Conservation (phyloP, 257 asterid genomes). For the Mentha longifolia region DNA sequence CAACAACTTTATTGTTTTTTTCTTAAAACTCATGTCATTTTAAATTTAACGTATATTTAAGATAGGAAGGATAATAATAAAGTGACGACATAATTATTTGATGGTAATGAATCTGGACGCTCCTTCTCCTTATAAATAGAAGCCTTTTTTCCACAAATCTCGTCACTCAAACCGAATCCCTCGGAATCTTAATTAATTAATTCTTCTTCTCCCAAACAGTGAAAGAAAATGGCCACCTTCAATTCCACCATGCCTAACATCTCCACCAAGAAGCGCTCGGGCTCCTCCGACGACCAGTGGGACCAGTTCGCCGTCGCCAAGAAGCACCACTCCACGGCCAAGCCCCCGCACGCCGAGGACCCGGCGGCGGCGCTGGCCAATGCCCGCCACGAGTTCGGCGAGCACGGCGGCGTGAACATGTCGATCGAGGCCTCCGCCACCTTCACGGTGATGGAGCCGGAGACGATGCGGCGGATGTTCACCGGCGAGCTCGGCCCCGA, state of each 20-base stretch:
- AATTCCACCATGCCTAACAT: conserved; percentile 21
- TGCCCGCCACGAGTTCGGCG: conserved; percentile 97
- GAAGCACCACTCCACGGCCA: conserved; percentile 37
- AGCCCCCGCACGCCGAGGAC: conserved; percentile 47
- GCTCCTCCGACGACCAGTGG: conserved; percentile 54
- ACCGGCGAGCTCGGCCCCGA: conserved; percentile 93
- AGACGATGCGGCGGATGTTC: conserved; percentile 96
- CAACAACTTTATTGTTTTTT: no score
- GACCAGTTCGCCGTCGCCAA: conserved; percentile 43
- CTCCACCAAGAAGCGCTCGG: conserved; percentile 53
- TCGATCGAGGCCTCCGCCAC: conserved; percentile 99
- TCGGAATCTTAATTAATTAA: no score
- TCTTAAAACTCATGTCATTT: no score
- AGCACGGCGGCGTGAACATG: conserved; percentile 99
- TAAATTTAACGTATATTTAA: no score
- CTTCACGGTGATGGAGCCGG: conserved; percentile 98
- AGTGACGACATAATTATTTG: no score
- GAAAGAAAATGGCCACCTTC: conserved; percentile 51
- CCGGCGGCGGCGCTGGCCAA: conserved; percentile 85
- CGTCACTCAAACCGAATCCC: neutral
- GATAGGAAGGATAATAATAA: no score
- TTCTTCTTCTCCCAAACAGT: neutral
- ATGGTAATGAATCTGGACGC: no score
- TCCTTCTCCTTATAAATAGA: neutral
- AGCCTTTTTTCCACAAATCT: neutral